phyloP scores from a whole-genome alignment of 148 eudicot species.

The Chenopodium quinoa region DNA sequence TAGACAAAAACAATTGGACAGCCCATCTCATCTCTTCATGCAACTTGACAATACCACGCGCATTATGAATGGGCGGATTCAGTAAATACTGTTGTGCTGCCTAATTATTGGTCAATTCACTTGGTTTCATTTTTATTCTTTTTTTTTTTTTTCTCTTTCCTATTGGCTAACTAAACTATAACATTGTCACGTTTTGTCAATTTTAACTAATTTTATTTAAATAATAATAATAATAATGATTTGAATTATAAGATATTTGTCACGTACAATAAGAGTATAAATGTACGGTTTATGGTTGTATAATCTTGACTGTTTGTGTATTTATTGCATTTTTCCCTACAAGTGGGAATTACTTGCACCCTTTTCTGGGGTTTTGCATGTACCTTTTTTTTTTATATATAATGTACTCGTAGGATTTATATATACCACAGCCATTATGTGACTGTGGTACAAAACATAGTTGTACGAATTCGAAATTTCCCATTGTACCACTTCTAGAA shows the following conservation, averaged over 20 bases:
- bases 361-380: conserved; percentile 17
- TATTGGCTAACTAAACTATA: conserved; percentile 7
- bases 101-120: conserved; percentile 6
- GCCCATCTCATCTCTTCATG: neutral
- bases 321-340: neutral
- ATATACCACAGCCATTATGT: neutral
- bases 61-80: conserved; percentile 1
- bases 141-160: neutral
- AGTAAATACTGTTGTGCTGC: conserved; percentile 14
- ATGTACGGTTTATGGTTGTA: neutral
- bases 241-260: neutral
- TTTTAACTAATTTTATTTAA: neutral
- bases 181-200: conserved; percentile 6
- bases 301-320: neutral
- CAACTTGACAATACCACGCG: conserved; percentile 24
- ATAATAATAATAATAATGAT: neutral
- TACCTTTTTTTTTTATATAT: neutral
- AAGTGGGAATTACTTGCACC: conserved; percentile 18
- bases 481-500: neutral
- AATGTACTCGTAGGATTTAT: neutral
- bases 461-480: neutral
- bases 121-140: neutral
- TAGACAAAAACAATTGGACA: neutral
- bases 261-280: neutral
- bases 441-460: neutral